Evolutionary conservation across 352 stramenopile species (phyloP).

Genomic region (Pythium scleroteichum): DNA sequence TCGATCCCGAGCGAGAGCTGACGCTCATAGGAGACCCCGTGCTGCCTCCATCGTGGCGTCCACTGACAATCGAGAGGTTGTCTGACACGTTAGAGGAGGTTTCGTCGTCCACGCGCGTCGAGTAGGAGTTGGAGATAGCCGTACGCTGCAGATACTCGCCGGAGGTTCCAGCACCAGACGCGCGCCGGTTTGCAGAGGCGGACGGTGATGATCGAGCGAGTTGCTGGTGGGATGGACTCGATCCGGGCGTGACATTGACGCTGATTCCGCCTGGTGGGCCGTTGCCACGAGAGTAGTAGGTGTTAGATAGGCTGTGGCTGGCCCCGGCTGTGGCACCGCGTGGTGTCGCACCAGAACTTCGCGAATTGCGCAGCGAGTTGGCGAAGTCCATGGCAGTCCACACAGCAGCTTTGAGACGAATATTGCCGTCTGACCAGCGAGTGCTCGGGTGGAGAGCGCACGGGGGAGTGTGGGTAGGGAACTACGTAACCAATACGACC

Average conservation of each 20-base stretch:
- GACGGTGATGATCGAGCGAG: slow-evolving; percentile 5
- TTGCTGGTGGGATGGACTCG: slow-evolving; percentile 32
- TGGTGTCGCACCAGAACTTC: slow-evolving; percentile 29
- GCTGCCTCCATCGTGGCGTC: slow-evolving; percentile 3
- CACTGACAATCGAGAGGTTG: slow-evolving; percentile 35
- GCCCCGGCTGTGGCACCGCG: slow-evolving; percentile 11
- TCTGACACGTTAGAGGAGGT: slow-evolving; percentile 63
- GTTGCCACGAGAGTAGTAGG: slow-evolving; percentile 21
- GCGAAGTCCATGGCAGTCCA: slow-evolving; percentile 32
- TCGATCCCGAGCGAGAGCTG: slow-evolving; percentile 26
- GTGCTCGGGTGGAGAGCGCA: not conserved
- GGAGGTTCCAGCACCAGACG: slow-evolving; percentile 8
- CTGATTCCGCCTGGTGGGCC: slow-evolving; percentile 37
- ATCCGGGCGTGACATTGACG: slow-evolving; percentile 42
- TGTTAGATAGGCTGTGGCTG: slow-evolving; percentile 21
- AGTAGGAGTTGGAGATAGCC: slow-evolving; percentile 67
- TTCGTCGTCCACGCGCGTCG: slow-evolving; percentile 51
- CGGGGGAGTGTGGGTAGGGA: not conserved
- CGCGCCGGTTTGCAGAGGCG: slow-evolving; percentile 10
- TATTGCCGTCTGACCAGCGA: too few species aligned
- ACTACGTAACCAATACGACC: too few species aligned
- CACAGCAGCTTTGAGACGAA: too few species aligned
- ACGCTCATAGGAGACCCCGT: slow-evolving; percentile 44
- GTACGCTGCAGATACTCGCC: slow-evolving; percentile 54
- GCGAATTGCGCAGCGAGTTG: slow-evolving; percentile 35